phyloP scores from a whole-genome alignment of 148 eudicot genomes.

The Rhododendron simsii region DNA sequence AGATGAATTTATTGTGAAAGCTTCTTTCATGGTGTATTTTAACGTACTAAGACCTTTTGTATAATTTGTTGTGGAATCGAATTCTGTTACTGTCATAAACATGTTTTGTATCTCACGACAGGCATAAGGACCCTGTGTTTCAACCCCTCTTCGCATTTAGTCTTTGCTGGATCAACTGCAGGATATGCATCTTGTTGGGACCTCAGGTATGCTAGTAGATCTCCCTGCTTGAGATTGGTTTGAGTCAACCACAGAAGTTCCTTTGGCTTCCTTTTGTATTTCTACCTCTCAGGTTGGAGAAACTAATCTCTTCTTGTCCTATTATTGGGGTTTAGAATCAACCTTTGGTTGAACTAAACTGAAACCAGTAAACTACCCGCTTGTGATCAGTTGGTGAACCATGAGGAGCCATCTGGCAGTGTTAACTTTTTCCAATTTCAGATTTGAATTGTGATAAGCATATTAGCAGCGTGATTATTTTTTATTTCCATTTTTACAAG shows the following conservation, averaged over 20 bases:
- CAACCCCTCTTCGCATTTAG: slow-evolving; percentile 52
- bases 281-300: not conserved
- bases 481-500: not conserved
- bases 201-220: slow-evolving; percentile 48
- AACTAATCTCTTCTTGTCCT: not conserved
- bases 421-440: not conserved
- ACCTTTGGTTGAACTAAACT: not conserved
- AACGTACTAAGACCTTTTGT: not conserved
- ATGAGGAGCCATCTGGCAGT: not conserved
- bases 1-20: not conserved
- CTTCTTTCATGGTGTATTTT: not conserved
- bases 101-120: slow-evolving; percentile 12
- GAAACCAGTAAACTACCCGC: not conserved
- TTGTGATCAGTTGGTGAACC: not conserved
- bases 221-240: not conserved
- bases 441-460: not conserved
- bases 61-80: not conserved
- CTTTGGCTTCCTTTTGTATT: not conserved
- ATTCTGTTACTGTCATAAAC: not conserved
- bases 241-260: not conserved
- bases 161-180: slow-evolving; percentile 61
- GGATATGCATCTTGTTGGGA: slow-evolving; percentile 84
- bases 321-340: not conserved
- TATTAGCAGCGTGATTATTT: not conserved
- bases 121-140: slow-evolving; percentile 58